Evolutionary conservation across 805 yeast species (phyloP), one percentile per base, ranked within the genome.

Genomic region (Saccharomycopsis fodiens): DNA sequence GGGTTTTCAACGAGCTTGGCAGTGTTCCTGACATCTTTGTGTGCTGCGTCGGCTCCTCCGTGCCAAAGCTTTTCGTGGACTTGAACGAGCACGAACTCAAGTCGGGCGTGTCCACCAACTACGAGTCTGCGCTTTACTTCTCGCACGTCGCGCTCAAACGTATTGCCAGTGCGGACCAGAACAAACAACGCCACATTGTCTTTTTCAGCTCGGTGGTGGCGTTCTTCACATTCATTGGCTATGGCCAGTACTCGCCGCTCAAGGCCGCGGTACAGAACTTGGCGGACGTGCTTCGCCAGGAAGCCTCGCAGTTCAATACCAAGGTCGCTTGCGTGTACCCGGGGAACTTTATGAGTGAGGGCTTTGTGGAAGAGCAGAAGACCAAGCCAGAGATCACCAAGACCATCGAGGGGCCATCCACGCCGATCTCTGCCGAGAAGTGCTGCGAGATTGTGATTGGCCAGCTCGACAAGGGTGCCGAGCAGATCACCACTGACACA

Each of bases 271-370:
- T 91, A 13, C 73, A 85, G 56, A 68, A 95, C 0, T 65, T 93
- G 12, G 80, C 88, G 0, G 84, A 83, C 41, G 68, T 83, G 4
- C 63, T 93, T 44, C 77, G 96, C 51, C 96, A 89, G 54, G 99
- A 93, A 59, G 69, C 83, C 36, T 57, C 70, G 1, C 81, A 83
- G 4, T 80, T 78, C 56, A 73, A 80, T 49, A 78, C 82, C 52
- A 65, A 82, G 22, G 84, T 93, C 0, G 74, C 82, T 3, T 78
- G 86, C 49, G 78, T 87, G 0, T 81, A 78, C 56, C 95, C 97
- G 0, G 98, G 98, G 0, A 88, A 87, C 59, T 88, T 91, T 62
- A 75, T 70, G 40, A 81, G 94, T 52, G 97, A 89, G 61, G 99
- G 98, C 0, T 93, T 63, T 57, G 74, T 65, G 2, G 78, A 79